A percentile compares a stretch with the other conserved stretches of the same genome.
These are phyloP conservation scores for Chenopodium berlandieri DNA, from an alignment of 148 eudicot species.

Conservation along the genomic window DNA sequence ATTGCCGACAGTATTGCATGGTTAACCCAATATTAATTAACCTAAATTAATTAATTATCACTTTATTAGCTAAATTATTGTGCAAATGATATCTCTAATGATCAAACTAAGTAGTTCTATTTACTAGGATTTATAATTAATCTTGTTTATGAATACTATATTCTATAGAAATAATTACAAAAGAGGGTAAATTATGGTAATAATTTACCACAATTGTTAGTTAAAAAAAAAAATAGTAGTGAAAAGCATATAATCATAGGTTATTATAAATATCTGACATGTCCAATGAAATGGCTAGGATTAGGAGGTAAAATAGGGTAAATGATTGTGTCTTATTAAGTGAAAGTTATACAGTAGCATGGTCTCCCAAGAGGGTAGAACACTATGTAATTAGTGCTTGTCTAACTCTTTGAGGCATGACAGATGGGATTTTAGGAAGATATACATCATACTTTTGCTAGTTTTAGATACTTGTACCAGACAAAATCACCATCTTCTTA, in stretches of 20 bases:
- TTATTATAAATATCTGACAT: constrained; percentile 1
- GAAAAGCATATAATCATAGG: constrained; percentile 2
- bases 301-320: constrained; percentile 16
- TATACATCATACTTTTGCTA: constrained; percentile 7
- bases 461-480: neutral
- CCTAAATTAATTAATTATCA: neutral
- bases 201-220: neutral
- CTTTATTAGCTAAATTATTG: constrained; percentile 10
- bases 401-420: constrained; percentile 12
- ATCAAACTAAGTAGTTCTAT: neutral
- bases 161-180: too few species aligned
- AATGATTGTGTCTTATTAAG: constrained; percentile 25
- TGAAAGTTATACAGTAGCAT: constrained; percentile 21
- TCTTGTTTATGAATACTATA: neutral
- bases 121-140: neutral
- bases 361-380: constrained; percentile 24
- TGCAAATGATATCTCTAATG: constrained; percentile 15
- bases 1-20: constrained; percentile 20
- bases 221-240: too few species aligned
- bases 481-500: neutral
- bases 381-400: constrained; percentile 24
- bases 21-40: neutral
- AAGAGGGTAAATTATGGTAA: neutral
- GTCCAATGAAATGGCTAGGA: constrained; percentile 16
- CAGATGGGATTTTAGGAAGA: constrained; percentile 7